Base-by-base conservation (phyloP, 2,329 filamentous ascomycete species). In the Xenoacremonium recifei region DNA sequence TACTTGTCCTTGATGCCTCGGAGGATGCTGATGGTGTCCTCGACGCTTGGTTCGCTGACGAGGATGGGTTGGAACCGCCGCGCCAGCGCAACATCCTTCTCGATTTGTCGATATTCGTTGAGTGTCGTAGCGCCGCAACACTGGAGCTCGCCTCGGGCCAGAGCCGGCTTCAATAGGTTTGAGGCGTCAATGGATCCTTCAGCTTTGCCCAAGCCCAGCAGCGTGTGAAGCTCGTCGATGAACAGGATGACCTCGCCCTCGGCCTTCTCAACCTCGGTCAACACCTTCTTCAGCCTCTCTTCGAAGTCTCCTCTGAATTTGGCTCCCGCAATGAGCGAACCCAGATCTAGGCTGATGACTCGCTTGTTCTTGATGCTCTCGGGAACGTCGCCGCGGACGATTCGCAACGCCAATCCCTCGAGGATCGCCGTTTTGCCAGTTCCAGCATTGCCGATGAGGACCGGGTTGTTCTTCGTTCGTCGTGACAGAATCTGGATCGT, bases 1-100 rank as follows among this genome's bases (percentile, higher is more conserved):
- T 99, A 99, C 53, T 90, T 89, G 60, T 97, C 91, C 62, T 97
- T 97, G 71, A 99, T 96, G 36, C 92, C 93, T 59, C 93, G 83
- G 1, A 99, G 73, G 43, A 99, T 97, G 37, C 89, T 96, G 48
- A 99, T 91, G 0, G 93, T 96, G 53, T 96, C 91, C 53, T 89
- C 82, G 1, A 97, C 91, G 0, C 82, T 85, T 0, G 93, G 93
- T 58, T 99, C 93, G 46, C 84, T 87, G n/a, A 99, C 90, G 25
- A 89, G 68, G 43, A 99, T 96, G 0, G 93, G 91, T 59, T 99
- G 93, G 64, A 99, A 97, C 45, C 93, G 80, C 53, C 93, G 77
- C 7, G 93, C 93, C 16, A 99, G 72, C 0, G 93, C 93, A 20
- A 92, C 91, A 59, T 97, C 93, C 66, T 97, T 97, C 64, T 97